Conservation (phyloP, 2,329 filamentous ascomycete genomes). For the Geosmithia putterillii region DNA sequence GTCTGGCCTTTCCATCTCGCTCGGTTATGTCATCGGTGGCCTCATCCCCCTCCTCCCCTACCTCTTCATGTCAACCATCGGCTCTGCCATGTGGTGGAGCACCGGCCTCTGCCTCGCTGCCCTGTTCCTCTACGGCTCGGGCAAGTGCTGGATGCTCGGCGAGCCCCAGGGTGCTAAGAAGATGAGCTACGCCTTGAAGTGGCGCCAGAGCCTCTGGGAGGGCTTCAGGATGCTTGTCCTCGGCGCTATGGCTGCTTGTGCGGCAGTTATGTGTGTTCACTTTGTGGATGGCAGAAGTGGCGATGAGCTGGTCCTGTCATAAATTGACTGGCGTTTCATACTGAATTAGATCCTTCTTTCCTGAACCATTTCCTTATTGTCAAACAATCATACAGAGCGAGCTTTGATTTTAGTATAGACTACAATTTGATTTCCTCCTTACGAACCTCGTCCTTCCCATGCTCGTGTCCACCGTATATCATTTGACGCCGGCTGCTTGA, state of each 20-base stretch:
- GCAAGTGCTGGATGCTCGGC: conserved; percentile 32
- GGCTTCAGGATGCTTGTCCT: conserved; percentile 10
- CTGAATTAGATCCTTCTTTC: not conserved
- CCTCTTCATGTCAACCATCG: conserved; percentile 33
- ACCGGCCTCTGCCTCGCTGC: conserved; percentile 39
- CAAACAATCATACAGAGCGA: not conserved
- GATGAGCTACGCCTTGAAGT: not conserved
- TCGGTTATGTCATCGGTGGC: conserved; percentile 51
- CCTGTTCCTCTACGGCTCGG: conserved; percentile 43
- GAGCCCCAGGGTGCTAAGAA: conserved; percentile 3
- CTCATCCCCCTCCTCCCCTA: conserved; percentile 51
- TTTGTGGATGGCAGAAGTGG: not conserved
- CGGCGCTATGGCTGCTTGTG: conserved; percentile 16
- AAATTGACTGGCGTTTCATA: too few species aligned
- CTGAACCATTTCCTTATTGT: not conserved
- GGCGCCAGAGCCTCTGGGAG: conserved; percentile 1
- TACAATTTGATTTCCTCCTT: too few species aligned
- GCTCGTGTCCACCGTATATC: too few species aligned
- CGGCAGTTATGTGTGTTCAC: not conserved
- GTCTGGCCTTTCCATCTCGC: conserved; percentile 45
- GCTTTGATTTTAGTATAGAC: too few species aligned
- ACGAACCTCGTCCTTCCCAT: too few species aligned
- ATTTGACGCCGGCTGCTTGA: too few species aligned
- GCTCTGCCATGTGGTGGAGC: conserved; percentile 35
- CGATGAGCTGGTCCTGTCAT: too few species aligned